These are phyloP conservation scores for Yamadazyma blattariae DNA, from an alignment of 1,139 yeast genomes.

Conservation along the genomic window DNA sequence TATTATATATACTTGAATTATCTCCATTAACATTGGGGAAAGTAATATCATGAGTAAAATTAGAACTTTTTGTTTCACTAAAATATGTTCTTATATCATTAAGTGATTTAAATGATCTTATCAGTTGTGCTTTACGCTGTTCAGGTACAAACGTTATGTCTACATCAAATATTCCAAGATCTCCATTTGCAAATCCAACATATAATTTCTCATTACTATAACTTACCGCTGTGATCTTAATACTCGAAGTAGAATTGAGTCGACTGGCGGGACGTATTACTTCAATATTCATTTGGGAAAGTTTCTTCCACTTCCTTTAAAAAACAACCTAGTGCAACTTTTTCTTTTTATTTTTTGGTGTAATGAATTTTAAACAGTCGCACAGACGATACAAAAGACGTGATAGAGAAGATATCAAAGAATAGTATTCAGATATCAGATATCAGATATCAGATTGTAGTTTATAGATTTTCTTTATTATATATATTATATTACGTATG, in stretches of 20 bases:
- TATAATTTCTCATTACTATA: conserved; percentile 21
- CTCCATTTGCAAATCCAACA: conserved; percentile 38
- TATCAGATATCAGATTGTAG: too few species aligned
- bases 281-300: conserved; percentile 13
- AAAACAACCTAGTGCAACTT: too few species aligned
- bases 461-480: not conserved
- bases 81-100: conserved; percentile 25
- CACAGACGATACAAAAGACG: too few species aligned
- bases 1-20: conserved; percentile 8
- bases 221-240: conserved; percentile 24
- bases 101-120: conserved; percentile 23
- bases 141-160: conserved; percentile 12
- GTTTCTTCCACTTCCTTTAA: too few species aligned
- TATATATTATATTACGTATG: too few species aligned
- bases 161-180: conserved; percentile 24
- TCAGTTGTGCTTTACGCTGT: conserved; percentile 14
- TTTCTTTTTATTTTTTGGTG: too few species aligned
- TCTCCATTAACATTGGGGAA: conserved; percentile 17
- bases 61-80: conserved; percentile 18
- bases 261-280: conserved; percentile 14
- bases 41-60: conserved; percentile 13
- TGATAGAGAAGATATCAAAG: too few species aligned
- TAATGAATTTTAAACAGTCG: too few species aligned
- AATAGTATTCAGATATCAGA: too few species aligned
- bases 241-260: conserved; percentile 12